phyloP scores from a whole-genome alignment of 163 green algal genomes.

The Prototheca stagnorum region DNA sequence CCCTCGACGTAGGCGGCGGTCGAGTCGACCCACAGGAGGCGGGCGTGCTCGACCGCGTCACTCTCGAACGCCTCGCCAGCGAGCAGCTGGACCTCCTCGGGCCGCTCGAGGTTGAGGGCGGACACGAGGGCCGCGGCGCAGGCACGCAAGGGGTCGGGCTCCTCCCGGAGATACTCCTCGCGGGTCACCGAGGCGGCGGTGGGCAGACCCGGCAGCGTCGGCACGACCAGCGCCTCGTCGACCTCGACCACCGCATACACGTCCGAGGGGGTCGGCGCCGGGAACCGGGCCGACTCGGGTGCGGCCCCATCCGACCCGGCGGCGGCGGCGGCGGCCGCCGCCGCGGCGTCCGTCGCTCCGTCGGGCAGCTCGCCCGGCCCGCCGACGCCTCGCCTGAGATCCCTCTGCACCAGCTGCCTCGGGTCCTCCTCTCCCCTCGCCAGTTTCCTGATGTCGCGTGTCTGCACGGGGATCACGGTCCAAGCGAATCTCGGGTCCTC shows the following conservation, averaged over 20 bases:
- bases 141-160: constrained; percentile 25
- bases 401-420: too few relatives aligned
- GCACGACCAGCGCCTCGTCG: constrained; percentile 59
- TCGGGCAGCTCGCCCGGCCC: constrained; percentile 10
- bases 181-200: constrained; percentile 8
- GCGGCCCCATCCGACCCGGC: constrained; percentile 41
- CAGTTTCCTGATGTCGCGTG: too few relatives aligned
- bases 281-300: too few relatives aligned
- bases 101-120: constrained; percentile 25
- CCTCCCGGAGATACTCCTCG: constrained; percentile 17
- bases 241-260: constrained; percentile 37
- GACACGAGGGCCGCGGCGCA: constrained; percentile 14
- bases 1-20: constrained; percentile 50
- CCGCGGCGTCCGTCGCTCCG: constrained; percentile 15
- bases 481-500: too few relatives aligned
- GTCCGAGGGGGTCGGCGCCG: constrained; percentile 29
- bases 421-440: too few relatives aligned
- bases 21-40: constrained; percentile 70
- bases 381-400: constrained; percentile 36
- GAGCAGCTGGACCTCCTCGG: constrained; percentile 22
- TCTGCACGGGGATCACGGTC: too few relatives aligned
- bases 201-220: constrained; percentile 33
- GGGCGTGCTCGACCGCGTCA: neutral
- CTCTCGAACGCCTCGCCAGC: neutral
- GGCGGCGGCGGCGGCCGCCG: constrained; percentile 17